Percentiles rank a stretch among this genome's conserved stretches.
Conservation (phyloP, 2,329 filamentous ascomycete genomes). For the Nemania diffusa region DNA sequence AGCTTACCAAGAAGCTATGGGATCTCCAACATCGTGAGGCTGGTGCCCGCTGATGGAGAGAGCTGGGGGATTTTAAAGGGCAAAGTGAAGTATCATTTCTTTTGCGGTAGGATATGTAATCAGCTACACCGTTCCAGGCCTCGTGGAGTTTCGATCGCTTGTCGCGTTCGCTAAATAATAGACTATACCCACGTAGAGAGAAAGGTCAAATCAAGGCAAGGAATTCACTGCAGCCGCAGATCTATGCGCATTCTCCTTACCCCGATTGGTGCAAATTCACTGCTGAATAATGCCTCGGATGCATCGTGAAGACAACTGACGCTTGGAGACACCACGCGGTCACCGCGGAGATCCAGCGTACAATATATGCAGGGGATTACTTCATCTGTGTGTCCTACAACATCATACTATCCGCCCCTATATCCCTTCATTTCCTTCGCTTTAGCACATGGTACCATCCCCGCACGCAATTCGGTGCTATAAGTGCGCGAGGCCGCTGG, state of each 20-base stretch:
- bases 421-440: constrained; percentile 22
- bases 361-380: constrained; percentile 25
- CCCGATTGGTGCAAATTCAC: constrained; percentile 18
- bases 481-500: constrained; percentile 36
- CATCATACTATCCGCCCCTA: constrained; percentile 22
- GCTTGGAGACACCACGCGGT: constrained; percentile 1
- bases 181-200: constrained; percentile 15
- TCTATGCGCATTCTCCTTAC: background rate
- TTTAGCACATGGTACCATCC: constrained; percentile 39
- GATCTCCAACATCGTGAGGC: constrained; percentile 8
- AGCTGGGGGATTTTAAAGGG: background rate
- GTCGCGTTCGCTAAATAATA: constrained; percentile 25
- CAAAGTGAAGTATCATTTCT: constrained; percentile 3
- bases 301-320: constrained; percentile 22
- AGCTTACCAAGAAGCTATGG: constrained; percentile 27
- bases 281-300: constrained; percentile 8
- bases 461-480: constrained; percentile 42
- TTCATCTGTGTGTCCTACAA: constrained; percentile 20
- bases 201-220: constrained; percentile 19
- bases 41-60: background rate
- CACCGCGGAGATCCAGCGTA: constrained; percentile 33
- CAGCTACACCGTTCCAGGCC: constrained; percentile 9
- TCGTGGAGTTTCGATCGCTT: constrained; percentile 6
- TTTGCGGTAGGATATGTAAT: constrained; percentile 7
- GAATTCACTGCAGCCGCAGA: constrained; percentile 14